These are phyloP conservation scores for Aspergillus amoenus DNA, from an alignment of 2,329 filamentous ascomycete species.

Conservation along the genomic window DNA sequence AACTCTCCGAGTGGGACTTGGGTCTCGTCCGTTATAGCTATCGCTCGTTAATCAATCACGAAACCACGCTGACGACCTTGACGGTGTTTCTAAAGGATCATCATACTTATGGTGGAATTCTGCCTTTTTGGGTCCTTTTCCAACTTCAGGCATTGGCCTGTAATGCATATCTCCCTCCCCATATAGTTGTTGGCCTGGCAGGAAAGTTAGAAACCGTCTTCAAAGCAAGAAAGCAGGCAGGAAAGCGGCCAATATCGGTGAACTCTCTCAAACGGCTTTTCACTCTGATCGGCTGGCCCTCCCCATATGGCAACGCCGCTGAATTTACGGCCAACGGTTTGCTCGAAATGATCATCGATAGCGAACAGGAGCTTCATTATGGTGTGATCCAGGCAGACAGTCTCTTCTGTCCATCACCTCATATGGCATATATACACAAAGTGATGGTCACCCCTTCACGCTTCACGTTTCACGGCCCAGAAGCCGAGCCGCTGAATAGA, in stretches of 20 bases:
- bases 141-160: slow-evolving; percentile 63
- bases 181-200: slow-evolving; percentile 49
- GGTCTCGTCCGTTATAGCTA: slow-evolving; percentile 12
- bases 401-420: slow-evolving; percentile 24
- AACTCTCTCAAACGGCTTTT: slow-evolving; percentile 56
- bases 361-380: slow-evolving; percentile 38
- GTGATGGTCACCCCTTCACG: slow-evolving; percentile 60
- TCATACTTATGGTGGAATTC: slow-evolving; percentile 16
- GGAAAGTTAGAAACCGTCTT: slow-evolving; percentile 39
- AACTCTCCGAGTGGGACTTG: slow-evolving; percentile 21
- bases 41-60: too few relatives aligned
- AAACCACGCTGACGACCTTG: background rate
- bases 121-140: slow-evolving; percentile 58
- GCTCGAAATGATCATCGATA: slow-evolving; percentile 38
- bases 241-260: slow-evolving; percentile 47
- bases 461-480: slow-evolving; percentile 57
- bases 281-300: slow-evolving; percentile 55
- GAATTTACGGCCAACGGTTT: slow-evolving; percentile 44
- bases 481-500: slow-evolving; percentile 39
- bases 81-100: slow-evolving; percentile 32
- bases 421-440: slow-evolving; percentile 54
- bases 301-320: slow-evolving; percentile 49
- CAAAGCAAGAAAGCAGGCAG: slow-evolving; percentile 22
- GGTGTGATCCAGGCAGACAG: slow-evolving; percentile 18
- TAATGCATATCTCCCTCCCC: slow-evolving; percentile 62